Base-by-base conservation (phyloP, 2,329 filamentous ascomycete genomes). In the Trichophaea hybrida region DNA sequence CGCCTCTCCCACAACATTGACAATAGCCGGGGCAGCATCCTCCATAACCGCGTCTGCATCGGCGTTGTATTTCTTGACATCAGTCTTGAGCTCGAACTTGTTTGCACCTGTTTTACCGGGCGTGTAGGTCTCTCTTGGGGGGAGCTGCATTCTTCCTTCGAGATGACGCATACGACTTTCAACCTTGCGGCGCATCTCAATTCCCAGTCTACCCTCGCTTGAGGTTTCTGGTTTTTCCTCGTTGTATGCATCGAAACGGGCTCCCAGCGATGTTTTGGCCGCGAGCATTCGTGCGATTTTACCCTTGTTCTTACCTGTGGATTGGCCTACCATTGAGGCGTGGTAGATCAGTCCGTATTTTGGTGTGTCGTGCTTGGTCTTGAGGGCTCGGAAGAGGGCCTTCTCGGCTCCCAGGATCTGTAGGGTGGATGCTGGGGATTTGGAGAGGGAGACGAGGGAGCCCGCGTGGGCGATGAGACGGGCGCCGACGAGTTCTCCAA, bases 351-450 rank as follows among this genome's bases (percentile, higher is more conserved):
- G 80, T 80, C 93, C 93, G 70, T 97, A 98, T 75, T 97, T 98
- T 71, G 93, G 93, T 43, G 93, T 98, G 71, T 96, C 89, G 74
- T 97, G 91, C 80, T 98, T 97, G 54, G 93, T 98, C 82, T 98
- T 98, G 65, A 98, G 79, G 17, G 93, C 93, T 70, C 93, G 84
- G 84, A 98, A 98, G 49, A 98, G 82, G 6, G 93, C 93, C 80
- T 98, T 98, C 77, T 98, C 93, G 62, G 93, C 93, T 77, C 93
- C 93, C 59, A 97, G 83, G 70, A 98, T 96, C 78, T 98, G 93
- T 67, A 98, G 88, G 64, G 93, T 98, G 70, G 86, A 93, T 75
- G 88, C 89, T 62, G 93, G 89, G 68, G 86, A 86, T 80, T 97
- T 97, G 72, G 93, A 89, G 55, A 98, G 80, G 76, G 85, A 95